Base-by-base conservation (phyloP, 1,284 basidiomycete genomes). In the Leccinum huronense region DNA sequence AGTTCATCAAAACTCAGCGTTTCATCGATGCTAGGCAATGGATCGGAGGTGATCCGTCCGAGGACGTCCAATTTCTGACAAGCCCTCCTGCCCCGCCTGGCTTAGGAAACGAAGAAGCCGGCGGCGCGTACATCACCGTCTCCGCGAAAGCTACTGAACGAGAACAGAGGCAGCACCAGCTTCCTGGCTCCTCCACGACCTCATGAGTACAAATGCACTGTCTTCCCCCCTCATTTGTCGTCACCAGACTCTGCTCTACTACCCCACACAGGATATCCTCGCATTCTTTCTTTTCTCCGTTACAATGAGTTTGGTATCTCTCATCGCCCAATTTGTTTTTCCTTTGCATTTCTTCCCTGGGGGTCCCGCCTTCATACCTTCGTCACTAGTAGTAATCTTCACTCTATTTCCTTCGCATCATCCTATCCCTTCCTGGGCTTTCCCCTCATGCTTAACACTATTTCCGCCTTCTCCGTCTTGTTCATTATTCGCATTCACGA, bases 1-100 rank as follows among this genome's bases (percentile, higher is more conserved):
- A 93, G 91, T 94, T 94, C 79, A 90, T 93, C 78, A 93, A 93
- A 77, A 92, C 90, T 3, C 84, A 87, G 34, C 85, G 86, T 69
- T 94, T 93, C 80, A 78, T 89, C 61, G 87, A 87, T 10, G 84
- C 91, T 70, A 84, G 88, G 62, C 87, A 88, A 69, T 89, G 88
- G 84, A 84, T 86, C 16, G 89, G 91, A 67, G 88, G 90, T 66
- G 84, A 86, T 66, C 86, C 89, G 66, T 80, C 84, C 60, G 84
- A 83, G 63, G 90, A 91, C 67, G 80, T 86, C 42, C 80, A 81
- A 58, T 80, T 85, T 66, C 72, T 86, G 62, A 77, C 83, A 3
- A 78, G 78, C 27, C 78, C 82, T 56, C 86, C 89, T 16, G 78
- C 85, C 11, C 90, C 90, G 11, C 90, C 90, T 48, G 90, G 90